A percentile compares a stretch with the other conserved stretches of the same genome.
Evolutionary conservation across 2,329 filamentous ascomycete species (phyloP).

Genomic region (Fusarium verticillioides): DNA sequence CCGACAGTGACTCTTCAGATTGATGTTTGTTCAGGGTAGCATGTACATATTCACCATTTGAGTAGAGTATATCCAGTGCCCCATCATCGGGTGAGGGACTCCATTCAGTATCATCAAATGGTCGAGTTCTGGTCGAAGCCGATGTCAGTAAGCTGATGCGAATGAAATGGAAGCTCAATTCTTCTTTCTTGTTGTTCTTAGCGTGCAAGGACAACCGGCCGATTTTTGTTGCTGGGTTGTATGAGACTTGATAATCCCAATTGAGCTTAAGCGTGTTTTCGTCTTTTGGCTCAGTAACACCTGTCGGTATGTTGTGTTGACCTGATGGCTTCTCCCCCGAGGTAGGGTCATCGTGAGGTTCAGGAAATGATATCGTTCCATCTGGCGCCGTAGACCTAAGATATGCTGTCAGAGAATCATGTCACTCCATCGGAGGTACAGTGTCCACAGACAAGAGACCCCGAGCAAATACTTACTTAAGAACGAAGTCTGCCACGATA

Average conservation of each 20-base stretch:
- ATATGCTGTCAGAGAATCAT: too few species aligned
- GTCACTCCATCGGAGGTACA: too few species aligned
- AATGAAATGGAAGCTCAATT: neutral
- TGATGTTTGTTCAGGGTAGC: too few species aligned
- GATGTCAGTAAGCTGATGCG: neutral
- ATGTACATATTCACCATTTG: neutral
- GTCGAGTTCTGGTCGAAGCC: fast-evolving
- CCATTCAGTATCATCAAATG: neutral
- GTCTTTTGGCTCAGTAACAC: neutral
- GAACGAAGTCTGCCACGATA: neutral
- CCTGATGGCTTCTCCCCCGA: fast-evolving
- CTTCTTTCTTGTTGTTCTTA: neutral
- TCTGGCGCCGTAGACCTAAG: too few species aligned
- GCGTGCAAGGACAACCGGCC: neutral
- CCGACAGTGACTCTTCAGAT: too few species aligned
- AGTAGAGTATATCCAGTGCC: neutral
- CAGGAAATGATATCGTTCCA: neutral
- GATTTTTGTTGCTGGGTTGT: neutral
- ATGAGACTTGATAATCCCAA: neutral
- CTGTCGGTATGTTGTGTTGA: fast-evolving
- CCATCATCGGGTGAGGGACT: neutral
- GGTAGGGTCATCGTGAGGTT: fast-evolving
- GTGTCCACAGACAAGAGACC: too few species aligned
- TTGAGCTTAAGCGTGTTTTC: neutral
- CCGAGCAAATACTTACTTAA: neutral